These are phyloP conservation scores for Alloteropsis angusta DNA, from an alignment of 202 grass and related monocot species.

Conservation along the genomic window DNA sequence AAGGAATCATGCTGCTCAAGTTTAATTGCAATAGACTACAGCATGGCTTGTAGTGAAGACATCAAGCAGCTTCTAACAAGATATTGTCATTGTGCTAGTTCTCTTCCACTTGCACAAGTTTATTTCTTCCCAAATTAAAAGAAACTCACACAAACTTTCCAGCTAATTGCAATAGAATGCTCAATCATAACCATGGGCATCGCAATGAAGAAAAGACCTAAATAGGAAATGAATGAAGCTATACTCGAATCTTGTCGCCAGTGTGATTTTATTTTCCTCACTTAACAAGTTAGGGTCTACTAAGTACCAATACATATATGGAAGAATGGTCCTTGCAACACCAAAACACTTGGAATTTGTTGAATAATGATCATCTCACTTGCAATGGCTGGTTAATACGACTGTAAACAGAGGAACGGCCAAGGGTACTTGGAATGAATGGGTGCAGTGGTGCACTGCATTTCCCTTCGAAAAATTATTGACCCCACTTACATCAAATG, in stretches of 20 bases:
- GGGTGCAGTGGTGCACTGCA: no score
- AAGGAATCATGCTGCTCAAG: not conserved
- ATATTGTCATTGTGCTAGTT: not conserved
- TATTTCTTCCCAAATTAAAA: not conserved
- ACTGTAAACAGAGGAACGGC: not conserved
- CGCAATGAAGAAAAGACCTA: not conserved
- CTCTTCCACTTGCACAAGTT: not conserved
- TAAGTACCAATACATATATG: not conserved
- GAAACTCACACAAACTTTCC: not conserved
- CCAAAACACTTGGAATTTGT: no score
- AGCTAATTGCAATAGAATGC: not conserved
- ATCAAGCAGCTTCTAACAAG: not conserved
- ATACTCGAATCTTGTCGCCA: not conserved
- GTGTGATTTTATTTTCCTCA: not conserved
- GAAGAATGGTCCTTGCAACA: no score
- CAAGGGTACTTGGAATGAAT: not conserved
- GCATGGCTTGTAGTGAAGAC: not conserved
- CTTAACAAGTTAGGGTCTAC: not conserved
- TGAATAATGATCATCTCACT: not conserved
- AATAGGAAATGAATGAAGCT: not conserved
- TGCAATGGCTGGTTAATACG: not conserved
- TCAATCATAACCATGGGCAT: not conserved
- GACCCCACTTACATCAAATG: no score
- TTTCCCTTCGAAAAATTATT: no score
- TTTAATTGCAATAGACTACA: not conserved